phyloP scores from a whole-genome alignment of 768 basidiomycete species.

The Mycena alexandri region DNA sequence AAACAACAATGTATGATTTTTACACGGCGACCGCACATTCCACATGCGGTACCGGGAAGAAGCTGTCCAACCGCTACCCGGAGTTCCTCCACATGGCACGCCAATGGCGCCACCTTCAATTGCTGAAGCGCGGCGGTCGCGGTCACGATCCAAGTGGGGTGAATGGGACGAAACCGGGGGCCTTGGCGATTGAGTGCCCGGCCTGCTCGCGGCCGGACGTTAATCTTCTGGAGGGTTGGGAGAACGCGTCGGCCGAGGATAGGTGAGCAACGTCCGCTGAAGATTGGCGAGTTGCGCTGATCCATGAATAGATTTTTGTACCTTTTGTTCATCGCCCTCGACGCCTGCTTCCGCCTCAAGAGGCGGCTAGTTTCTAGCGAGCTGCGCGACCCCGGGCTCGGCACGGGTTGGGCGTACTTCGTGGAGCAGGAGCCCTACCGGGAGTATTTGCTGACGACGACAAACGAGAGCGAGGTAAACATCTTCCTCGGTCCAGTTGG shows the following conservation, averaged over 20 bases:
- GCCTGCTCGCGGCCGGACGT: conserved; percentile 37
- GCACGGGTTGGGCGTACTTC: conserved; percentile 21
- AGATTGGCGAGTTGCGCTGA: no score
- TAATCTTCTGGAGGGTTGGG: conserved; percentile 30
- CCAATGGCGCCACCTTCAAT: conserved; percentile 7
- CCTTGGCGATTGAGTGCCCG: conserved; percentile 36
- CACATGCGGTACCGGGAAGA: background rate
- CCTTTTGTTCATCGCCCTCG: conserved; percentile 30
- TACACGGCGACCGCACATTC: background rate
- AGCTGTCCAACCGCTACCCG: conserved; percentile 8
- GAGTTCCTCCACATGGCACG: conserved; percentile 11
- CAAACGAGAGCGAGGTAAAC: no score
- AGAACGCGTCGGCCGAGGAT: background rate
- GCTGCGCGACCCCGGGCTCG: background rate
- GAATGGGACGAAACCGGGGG: conserved; percentile 15
- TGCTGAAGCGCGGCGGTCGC: conserved; percentile 16
- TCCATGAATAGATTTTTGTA: conserved; percentile 28
- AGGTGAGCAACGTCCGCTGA: no score
- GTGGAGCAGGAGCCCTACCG: conserved; percentile 21
- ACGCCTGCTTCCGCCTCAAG: conserved; percentile 42
- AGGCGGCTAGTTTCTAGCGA: background rate
- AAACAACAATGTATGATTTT: conserved; percentile 13
- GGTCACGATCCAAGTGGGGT: background rate
- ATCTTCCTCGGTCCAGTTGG: no score
- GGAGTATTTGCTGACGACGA: conserved; percentile 34